These are phyloP conservation scores for Pichia rugopelliculosa DNA, from an alignment of 805 yeast genomes.

Conservation along the genomic window DNA sequence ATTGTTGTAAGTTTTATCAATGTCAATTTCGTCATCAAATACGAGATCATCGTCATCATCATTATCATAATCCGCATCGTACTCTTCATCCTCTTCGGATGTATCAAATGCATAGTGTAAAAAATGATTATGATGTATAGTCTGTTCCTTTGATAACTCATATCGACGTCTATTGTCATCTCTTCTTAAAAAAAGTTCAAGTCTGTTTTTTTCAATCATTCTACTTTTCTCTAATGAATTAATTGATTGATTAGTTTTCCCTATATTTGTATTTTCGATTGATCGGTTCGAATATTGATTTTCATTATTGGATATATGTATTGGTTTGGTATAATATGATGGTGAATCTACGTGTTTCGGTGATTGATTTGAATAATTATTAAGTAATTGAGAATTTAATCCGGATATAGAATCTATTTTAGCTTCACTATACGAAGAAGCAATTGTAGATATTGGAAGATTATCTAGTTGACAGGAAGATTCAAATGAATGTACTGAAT, in stretches of 20 bases:
- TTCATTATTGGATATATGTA: neutral
- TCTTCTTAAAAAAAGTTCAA: constrained; percentile 22
- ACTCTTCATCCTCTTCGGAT: constrained; percentile 19
- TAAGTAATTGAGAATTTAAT: constrained; percentile 1
- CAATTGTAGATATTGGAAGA: neutral
- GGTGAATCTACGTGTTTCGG: neutral
- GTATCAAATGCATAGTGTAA: constrained; percentile 1
- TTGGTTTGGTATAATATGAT: neutral
- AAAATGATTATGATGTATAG: constrained; percentile 12
- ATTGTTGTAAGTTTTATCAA: neutral
- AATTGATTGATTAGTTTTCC: neutral
- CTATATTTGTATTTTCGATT: neutral
- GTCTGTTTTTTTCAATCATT: constrained; percentile 19
- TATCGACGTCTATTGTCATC: constrained; percentile 14
- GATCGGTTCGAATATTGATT: neutral
- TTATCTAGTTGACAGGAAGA: neutral
- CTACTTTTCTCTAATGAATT: neutral
- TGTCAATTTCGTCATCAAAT: neutral
- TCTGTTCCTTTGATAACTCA: constrained; percentile 18
- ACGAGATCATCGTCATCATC: neutral
- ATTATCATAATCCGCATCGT: constrained; percentile 21
- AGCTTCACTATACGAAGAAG: neutral
- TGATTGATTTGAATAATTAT: neutral
- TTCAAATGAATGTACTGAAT: neutral
- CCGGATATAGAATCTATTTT: constrained; percentile 1